Evolutionary conservation across 805 yeast genomes (phyloP).

Genomic region (Limtongozyma cylindracea): DNA sequence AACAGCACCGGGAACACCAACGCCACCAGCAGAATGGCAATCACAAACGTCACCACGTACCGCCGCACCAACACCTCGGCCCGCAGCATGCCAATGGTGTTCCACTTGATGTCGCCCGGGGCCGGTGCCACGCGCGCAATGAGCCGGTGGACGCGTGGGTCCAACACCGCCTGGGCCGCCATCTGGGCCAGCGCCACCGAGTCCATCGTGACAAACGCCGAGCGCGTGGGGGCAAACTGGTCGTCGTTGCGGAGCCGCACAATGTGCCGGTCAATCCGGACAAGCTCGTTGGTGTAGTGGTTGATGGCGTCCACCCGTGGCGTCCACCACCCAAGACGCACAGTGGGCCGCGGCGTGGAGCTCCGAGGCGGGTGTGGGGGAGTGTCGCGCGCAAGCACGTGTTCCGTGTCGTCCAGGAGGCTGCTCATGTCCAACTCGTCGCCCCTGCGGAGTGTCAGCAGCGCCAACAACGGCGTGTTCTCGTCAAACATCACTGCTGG

Average conservation of each 20-base stretch:
- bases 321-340: constrained; percentile 5
- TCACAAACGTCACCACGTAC: constrained; percentile 14
- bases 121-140: constrained; percentile 19
- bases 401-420: too few species aligned
- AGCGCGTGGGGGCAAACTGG: constrained; percentile 13
- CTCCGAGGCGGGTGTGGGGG: too few species aligned
- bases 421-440: constrained; percentile 4
- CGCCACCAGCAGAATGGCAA: constrained; percentile 21
- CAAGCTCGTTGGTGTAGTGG: constrained; percentile 9
- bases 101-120: constrained; percentile 18
- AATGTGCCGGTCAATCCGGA: constrained; percentile 14
- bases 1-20: constrained; percentile 29
- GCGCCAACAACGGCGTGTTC: too few species aligned
- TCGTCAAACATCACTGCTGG: too few species aligned
- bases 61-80: constrained; percentile 11
- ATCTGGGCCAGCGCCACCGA: constrained; percentile 21
- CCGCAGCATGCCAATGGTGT: constrained; percentile 16
- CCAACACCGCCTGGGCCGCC: constrained; percentile 20
- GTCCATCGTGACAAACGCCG: constrained; percentile 23
- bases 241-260: constrained; percentile 5
- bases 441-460: too few species aligned
- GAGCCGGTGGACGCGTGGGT: constrained; percentile 16
- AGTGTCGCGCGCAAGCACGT: too few species aligned
- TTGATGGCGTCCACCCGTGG: constrained; percentile 9
- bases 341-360: too few species aligned